Evolutionary conservation across 306 rosid species (phyloP), one percentile per base, ranked within the genome.

Genomic region (Citrullus amarus): DNA sequence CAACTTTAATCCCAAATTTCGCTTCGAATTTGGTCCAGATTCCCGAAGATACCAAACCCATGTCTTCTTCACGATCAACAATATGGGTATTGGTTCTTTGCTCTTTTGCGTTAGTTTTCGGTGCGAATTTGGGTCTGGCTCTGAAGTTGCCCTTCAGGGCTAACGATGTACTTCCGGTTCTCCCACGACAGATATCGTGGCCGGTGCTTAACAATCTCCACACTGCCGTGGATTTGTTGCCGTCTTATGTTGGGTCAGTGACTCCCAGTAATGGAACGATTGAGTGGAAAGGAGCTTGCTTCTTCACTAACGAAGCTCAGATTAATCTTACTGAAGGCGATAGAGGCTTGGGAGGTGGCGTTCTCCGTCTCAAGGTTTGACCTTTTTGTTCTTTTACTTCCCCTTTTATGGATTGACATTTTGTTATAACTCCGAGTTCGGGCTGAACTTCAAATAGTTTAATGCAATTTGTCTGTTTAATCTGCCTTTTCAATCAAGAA

Each of bases 181-280:
- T 95, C 13, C 98, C 98, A 0, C 91, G 65, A 25, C 87, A 87
- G 70, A 85, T 95, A 10, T 91, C 98, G 39, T 95, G 98, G 98
- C 97, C 98, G 39, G 93, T 95, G 50, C 96, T 95, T 48, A 91
- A 95, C 80, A 95, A 81, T 55, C 55, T 95, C 79, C 97, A 95
- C 81, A 87, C 91, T 81, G 96, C 98, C 43, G 97, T 86, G 76
- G 98, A 95, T 84, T 89, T 95, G 93, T 83, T 95, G 78, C 98
- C 98, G 13, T 83, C 87, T 41, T 92, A 89, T 67, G 91, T 95
- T 54, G 98, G 96, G 15, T 88, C 98, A 18, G 93, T 92, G 55
- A 83, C 90, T 46, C 93, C 98, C 2, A 12, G 67, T 15, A 95
- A 95, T 75, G 87, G 79, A 5, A 76, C 96, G 3, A 59, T 91